phyloP scores from a whole-genome alignment of 768 basidiomycete species.

The Mycena indigotica region DNA sequence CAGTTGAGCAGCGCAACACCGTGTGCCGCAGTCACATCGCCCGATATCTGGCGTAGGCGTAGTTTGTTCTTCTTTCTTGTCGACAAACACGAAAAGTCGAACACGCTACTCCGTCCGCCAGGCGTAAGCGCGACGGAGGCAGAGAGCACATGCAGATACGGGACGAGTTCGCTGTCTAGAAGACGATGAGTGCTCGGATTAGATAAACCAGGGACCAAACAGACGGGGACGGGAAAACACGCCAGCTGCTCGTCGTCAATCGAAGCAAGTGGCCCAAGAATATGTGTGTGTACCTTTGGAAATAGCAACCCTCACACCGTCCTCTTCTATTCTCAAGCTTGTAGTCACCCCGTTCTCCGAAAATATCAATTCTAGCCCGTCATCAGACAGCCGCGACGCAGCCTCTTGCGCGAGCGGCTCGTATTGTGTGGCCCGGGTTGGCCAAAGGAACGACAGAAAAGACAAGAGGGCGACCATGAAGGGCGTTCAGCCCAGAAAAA shows the following conservation, averaged over 20 bases:
- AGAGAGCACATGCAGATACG: slow-evolving; percentile 13
- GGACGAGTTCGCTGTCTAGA: slow-evolving; percentile 12
- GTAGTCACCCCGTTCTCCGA: slow-evolving; percentile 14
- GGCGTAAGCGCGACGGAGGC: slow-evolving; percentile 13
- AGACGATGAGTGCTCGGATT: background rate
- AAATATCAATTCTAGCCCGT: slow-evolving; percentile 15
- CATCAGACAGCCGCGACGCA: slow-evolving; percentile 10
- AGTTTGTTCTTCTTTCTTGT: slow-evolving; percentile 12
- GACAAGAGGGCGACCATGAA: slow-evolving; percentile 15
- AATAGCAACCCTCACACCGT: slow-evolving; percentile 10
- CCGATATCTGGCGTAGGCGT: slow-evolving; percentile 16
- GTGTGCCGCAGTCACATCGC: slow-evolving; percentile 14
- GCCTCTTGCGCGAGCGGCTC: slow-evolving; percentile 10
- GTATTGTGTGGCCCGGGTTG: slow-evolving; percentile 8
- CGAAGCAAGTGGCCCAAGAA: too few relatives aligned
- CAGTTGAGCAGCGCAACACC: slow-evolving; percentile 11
- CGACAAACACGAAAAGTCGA: slow-evolving; percentile 23
- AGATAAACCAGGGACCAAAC: background rate
- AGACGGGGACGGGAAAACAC: background rate
- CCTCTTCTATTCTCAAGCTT: slow-evolving; percentile 13
- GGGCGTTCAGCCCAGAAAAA: background rate
- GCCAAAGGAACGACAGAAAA: slow-evolving; percentile 13
- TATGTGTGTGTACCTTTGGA: slow-evolving; percentile 1
- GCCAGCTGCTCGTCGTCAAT: too few relatives aligned
- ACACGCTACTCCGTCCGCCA: slow-evolving; percentile 11